phyloP scores from a whole-genome alignment of 768 basidiomycete species.

The Trametes elegans region DNA sequence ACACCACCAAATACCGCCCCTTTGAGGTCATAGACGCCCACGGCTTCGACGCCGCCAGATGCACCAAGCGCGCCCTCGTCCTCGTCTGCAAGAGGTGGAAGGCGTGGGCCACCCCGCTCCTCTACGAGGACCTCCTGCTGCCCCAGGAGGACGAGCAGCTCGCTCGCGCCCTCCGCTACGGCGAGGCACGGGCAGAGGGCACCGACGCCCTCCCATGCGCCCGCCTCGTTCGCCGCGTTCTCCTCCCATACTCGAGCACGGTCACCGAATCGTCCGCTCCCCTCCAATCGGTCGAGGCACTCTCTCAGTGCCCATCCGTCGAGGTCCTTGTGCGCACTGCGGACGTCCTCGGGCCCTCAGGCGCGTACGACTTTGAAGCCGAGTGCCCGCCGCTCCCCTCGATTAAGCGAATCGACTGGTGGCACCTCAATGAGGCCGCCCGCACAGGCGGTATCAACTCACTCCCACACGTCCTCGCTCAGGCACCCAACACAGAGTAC shows the following conservation, averaged over 20 bases:
- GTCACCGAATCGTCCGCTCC: slow-evolving; percentile 35
- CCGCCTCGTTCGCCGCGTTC: slow-evolving; percentile 50
- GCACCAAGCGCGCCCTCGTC: slow-evolving; percentile 41
- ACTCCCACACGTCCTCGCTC: slow-evolving; percentile 47
- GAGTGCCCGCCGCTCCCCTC: slow-evolving; percentile 44
- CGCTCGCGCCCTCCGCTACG: slow-evolving; percentile 27
- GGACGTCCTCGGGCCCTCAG: slow-evolving; percentile 55
- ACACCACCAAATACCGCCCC: slow-evolving; percentile 41
- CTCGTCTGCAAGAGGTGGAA: slow-evolving; percentile 60
- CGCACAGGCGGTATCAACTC: slow-evolving; percentile 67
- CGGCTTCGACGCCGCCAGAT: slow-evolving; percentile 31
- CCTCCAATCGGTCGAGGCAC: slow-evolving; percentile 43
- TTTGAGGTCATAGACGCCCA: slow-evolving; percentile 38
- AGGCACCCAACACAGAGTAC: slow-evolving; percentile 55
- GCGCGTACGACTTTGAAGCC: slow-evolving; percentile 53
- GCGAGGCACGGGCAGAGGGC: slow-evolving; percentile 17
- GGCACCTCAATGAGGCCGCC: slow-evolving; percentile 55
- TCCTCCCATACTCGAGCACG: slow-evolving; percentile 58
- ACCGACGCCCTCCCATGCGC: slow-evolving; percentile 21
- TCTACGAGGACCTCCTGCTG: slow-evolving; percentile 56
- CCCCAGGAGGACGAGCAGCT: slow-evolving; percentile 30
- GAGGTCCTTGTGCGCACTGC: slow-evolving; percentile 54
- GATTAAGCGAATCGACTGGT: slow-evolving; percentile 67
- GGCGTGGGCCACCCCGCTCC: slow-evolving; percentile 40
- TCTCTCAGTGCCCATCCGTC: slow-evolving; percentile 47